phyloP scores from a whole-genome alignment of 371 early-diverging fungal genomes.

The Rhizopus arrhizus region DNA sequence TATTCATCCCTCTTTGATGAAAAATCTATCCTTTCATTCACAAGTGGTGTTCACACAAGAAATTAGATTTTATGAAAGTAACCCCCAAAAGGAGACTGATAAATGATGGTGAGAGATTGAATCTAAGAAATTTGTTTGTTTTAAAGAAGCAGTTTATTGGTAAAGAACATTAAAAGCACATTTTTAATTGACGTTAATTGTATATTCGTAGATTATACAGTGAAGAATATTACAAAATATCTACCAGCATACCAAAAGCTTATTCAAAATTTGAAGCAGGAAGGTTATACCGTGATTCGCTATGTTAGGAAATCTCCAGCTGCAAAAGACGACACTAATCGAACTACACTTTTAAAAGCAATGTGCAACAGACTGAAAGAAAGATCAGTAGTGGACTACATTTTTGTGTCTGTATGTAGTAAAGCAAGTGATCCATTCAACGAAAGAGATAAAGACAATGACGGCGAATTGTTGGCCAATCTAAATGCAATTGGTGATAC shows the following conservation, averaged over 20 bases:
- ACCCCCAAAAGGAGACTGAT: constrained; percentile 3
- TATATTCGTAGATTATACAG: too few species aligned
- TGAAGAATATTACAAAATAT: too few species aligned
- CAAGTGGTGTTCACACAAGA: too few species aligned
- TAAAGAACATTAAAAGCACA: not conserved
- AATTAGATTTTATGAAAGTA: not conserved
- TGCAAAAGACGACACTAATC: constrained; percentile 5
- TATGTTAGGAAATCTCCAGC: constrained; percentile 14
- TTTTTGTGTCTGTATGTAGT: constrained; percentile 18
- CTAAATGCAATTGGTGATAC: constrained; percentile 11
- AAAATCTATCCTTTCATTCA: too few species aligned
- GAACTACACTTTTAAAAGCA: constrained; percentile 5
- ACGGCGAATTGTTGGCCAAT: constrained; percentile 1
- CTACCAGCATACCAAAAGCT: not conserved
- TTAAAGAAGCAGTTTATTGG: constrained; percentile 6
- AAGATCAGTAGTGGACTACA: constrained; percentile 15
- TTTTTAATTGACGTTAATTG: constrained; percentile 3
- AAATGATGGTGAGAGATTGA: constrained; percentile 5
- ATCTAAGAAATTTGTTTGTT: not conserved
- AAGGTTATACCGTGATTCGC: constrained; percentile 5
- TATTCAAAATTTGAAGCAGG: constrained; percentile 11
- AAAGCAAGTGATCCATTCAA: constrained; percentile 14
- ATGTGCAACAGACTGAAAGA: constrained; percentile 16
- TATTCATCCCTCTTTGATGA: not conserved
- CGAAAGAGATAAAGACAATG: constrained; percentile 9